Evolutionary conservation across 768 basidiomycete genomes (phyloP).

Genomic region (Tulasnella sp.): DNA sequence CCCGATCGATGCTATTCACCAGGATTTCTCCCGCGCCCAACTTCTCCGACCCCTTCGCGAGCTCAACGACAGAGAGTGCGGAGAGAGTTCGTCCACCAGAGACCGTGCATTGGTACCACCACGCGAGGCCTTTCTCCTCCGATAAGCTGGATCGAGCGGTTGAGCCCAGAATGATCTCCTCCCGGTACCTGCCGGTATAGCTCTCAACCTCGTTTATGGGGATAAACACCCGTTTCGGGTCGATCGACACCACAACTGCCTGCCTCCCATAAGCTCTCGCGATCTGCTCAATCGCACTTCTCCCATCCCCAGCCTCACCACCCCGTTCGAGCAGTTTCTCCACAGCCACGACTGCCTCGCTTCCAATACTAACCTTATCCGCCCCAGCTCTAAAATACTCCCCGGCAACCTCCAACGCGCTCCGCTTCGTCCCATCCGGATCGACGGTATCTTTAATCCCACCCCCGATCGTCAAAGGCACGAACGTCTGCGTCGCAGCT

Average conservation of each 20-base stretch:
- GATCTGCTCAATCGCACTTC: conserved; percentile 87
- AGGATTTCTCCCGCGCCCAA: conserved; percentile 94
- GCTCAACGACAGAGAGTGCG: conserved; percentile 76
- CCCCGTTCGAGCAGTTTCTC: conserved; percentile 48
- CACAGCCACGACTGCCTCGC: conserved; percentile 90
- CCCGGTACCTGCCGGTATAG: conserved; percentile 3
- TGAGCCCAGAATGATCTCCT: conserved; percentile 52
- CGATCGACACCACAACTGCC: conserved; percentile 95
- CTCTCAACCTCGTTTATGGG: conserved; percentile 28
- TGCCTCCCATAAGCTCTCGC: conserved; percentile 85
- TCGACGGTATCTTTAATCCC: conserved; percentile 95
- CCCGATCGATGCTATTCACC: conserved; percentile 92
- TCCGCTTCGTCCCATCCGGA: conserved; percentile 80
- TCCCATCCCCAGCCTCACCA: conserved; percentile 31
- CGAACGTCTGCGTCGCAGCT: conserved; percentile 82
- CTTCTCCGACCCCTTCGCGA: conserved; percentile 80
- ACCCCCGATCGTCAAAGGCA: conserved; percentile 97
- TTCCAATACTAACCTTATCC: conserved; percentile 97
- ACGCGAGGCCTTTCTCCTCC: conserved; percentile 59
- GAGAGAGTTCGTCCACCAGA: conserved; percentile 81
- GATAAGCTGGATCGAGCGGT: conserved; percentile 46
- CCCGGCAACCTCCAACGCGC: conserved; percentile 89
- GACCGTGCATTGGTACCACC: conserved; percentile 99
- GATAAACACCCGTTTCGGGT: conserved; percentile 81
- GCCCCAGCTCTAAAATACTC: conserved; percentile 96